A percentile compares a stretch with the other conserved stretches of the same genome.
Conservation (phyloP, 768 basidiomycete genomes). For the Phlebiopsis flavidoalba region DNA sequence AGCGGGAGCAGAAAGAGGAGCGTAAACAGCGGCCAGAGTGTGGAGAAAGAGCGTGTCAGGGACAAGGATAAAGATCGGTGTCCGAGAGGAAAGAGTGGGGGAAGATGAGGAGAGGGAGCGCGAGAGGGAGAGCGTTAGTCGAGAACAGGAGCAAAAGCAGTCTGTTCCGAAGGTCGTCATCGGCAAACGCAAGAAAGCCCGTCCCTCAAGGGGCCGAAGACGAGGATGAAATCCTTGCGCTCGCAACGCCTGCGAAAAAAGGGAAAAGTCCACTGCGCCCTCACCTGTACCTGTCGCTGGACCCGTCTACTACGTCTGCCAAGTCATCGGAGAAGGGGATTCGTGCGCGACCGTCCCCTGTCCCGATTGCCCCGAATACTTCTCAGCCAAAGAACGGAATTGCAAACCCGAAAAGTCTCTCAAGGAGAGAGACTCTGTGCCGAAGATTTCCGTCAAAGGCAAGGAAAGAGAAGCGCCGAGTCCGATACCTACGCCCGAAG, state of each 20-base stretch:
- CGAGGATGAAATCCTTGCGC: constrained; percentile 60
- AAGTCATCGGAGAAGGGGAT: constrained; percentile 26
- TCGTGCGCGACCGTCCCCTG: constrained; percentile 28
- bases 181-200: constrained; percentile 54
- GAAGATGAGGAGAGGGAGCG: constrained; percentile 1
- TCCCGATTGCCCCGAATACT: constrained; percentile 12
- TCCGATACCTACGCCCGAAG: constrained; percentile 34
- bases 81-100: constrained; percentile 1
- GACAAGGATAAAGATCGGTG: background rate
- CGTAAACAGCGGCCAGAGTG: constrained; percentile 17
- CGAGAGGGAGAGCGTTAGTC: constrained; percentile 4
- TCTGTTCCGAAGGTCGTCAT: constrained; percentile 33
- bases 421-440: constrained; percentile 7
- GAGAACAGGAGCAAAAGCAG: background rate
- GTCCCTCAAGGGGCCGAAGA: constrained; percentile 29
- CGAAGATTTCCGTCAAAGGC: constrained; percentile 57
- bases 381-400: constrained; percentile 13
- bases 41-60: constrained; percentile 11
- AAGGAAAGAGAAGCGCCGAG: constrained; percentile 54
- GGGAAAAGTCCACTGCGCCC: constrained; percentile 24
- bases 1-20: constrained; percentile 56
- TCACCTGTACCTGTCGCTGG: constrained; percentile 10
- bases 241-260: constrained; percentile 63
- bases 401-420: background rate
- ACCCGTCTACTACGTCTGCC: constrained; percentile 7